Conservation (phyloP, 2,329 filamentous ascomycete genomes). For the Xylaria sp. region DNA sequence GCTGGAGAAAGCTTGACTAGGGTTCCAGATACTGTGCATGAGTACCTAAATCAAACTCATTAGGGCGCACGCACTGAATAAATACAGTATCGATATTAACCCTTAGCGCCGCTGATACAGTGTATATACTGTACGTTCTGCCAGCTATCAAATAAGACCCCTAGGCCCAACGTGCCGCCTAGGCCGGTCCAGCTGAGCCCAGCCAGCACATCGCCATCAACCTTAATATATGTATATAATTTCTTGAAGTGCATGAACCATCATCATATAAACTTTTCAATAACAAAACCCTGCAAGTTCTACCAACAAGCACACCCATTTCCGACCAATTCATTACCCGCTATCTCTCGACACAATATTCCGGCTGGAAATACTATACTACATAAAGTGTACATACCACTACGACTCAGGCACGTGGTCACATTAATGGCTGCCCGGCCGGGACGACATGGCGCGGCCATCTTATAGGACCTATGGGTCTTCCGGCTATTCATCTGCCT, state of each 20-base stretch:
- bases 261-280: conserved; percentile 7
- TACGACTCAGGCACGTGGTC: conserved; percentile 14
- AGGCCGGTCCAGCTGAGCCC: conserved; percentile 15
- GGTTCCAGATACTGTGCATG: not conserved
- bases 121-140: not conserved
- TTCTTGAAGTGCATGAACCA: not conserved
- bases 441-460: conserved; percentile 52
- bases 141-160: not conserved
- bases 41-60: not conserved
- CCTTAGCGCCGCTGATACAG: not conserved
- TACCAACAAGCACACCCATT: not conserved
- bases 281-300: not conserved
- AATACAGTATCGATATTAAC: not conserved
- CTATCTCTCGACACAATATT: not conserved
- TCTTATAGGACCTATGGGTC: conserved; percentile 52
- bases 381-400: not conserved
- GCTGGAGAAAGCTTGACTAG: too few relatives aligned
- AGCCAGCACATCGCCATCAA: conserved; percentile 13
- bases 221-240: not conserved
- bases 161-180: conserved; percentile 1
- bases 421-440: conserved; percentile 45
- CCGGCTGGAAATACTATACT: not conserved
- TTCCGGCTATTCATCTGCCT: conserved; percentile 37
- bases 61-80: not conserved
- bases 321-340: not conserved